Conservation (phyloP, 495 filamentous ascomycete species). For the Penicillium malachiteum region DNA sequence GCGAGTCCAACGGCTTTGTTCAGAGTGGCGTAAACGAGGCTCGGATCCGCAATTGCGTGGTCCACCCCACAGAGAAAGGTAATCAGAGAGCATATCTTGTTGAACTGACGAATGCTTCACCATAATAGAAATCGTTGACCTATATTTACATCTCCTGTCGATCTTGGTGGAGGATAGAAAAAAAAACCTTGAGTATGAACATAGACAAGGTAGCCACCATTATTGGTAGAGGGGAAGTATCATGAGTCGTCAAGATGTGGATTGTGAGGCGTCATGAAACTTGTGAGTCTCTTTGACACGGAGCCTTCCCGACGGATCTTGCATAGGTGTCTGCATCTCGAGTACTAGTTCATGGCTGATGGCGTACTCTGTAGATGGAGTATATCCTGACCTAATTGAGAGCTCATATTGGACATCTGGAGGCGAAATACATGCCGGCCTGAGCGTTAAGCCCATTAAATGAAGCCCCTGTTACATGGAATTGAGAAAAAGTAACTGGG, state of each 20-base stretch:
- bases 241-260: background rate
- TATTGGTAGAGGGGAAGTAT: background rate
- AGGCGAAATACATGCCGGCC: too few species aligned
- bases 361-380: too few species aligned
- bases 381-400: too few species aligned
- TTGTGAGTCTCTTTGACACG: background rate
- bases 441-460: too few species aligned
- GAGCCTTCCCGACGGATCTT: too few species aligned
- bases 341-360: too few species aligned
- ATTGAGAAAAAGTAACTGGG: too few species aligned
- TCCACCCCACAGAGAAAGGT: constrained; percentile 11
- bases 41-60: constrained; percentile 10
- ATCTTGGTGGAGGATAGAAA: background rate
- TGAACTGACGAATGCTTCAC: constrained; percentile 6
- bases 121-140: background rate
- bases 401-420: too few species aligned
- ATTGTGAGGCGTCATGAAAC: background rate
- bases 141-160: background rate
- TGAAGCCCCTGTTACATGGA: too few species aligned
- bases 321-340: too few species aligned
- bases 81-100: constrained; percentile 8
- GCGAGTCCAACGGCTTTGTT: constrained; percentile 6
- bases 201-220: background rate
- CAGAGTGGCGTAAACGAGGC: background rate
- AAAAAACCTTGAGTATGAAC: too few species aligned